Evolutionary conservation across 495 filamentous ascomycete species (phyloP).

Genomic region (Staphylotrichum tortipilum): DNA sequence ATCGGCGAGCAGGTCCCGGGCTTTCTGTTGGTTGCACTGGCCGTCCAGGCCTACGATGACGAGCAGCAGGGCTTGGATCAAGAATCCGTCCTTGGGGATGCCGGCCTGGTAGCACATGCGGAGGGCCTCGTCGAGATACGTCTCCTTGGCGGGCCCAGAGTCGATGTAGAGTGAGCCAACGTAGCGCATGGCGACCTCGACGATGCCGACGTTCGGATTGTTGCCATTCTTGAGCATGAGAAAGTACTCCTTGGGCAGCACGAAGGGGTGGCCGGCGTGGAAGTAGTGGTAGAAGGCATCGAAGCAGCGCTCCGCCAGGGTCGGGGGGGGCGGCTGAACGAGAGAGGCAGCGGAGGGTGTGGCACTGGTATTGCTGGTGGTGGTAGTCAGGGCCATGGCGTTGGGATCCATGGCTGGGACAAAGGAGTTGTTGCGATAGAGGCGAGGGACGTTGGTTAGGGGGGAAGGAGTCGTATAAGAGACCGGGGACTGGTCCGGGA

Average conservation of each 20-base stretch:
- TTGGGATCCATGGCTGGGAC: constrained; percentile 22
- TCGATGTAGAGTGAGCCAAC: constrained; percentile 55
- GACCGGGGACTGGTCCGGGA: constrained; percentile 32
- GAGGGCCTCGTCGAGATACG: constrained; percentile 51
- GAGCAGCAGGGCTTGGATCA: constrained; percentile 69
- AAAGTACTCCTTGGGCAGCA: constrained; percentile 43
- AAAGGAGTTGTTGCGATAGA: constrained; percentile 34
- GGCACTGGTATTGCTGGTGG: too few relatives aligned
- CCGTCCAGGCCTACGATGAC: constrained; percentile 72
- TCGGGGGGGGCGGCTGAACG: constrained; percentile 25
- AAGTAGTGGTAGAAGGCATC: constrained; percentile 57
- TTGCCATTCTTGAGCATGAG: constrained; percentile 35
- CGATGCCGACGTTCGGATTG: constrained; percentile 27
- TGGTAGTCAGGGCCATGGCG: constrained; percentile 21
- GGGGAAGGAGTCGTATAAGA: constrained; percentile 28
- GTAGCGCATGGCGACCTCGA: constrained; percentile 59
- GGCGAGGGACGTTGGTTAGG: constrained; percentile 23
- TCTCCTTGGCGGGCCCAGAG: constrained; percentile 41
- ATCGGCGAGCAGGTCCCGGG: constrained; percentile 54
- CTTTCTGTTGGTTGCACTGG: constrained; percentile 56
- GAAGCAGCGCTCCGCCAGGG: constrained; percentile 41
- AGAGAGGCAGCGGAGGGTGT: constrained; percentile 7
- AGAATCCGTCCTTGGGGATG: constrained; percentile 51
- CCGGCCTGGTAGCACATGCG: constrained; percentile 40
- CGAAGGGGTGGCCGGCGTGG: constrained; percentile 60